Evolutionary conservation across 768 basidiomycete genomes (phyloP), one percentile per base, ranked within the genome.

Genomic region (Phlebiopsis flavidoalba): DNA sequence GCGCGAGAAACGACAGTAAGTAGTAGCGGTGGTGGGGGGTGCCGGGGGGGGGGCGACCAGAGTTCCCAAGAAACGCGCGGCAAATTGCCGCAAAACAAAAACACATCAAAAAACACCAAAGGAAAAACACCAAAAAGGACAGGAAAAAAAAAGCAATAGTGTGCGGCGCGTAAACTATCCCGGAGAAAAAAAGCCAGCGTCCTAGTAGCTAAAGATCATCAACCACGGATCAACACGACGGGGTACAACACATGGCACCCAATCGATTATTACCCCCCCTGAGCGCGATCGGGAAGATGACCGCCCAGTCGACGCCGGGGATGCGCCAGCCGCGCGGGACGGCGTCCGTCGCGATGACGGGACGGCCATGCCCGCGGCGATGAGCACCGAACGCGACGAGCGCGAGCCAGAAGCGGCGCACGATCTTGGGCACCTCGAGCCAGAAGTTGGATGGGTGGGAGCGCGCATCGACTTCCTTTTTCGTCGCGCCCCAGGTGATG

Each of bases 361-460:
- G 26, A 31, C 26, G 26, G 59, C 84, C 71, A 70, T 93, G 87
- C 48, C 71, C 77, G 8, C 73, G 78, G 63, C 86, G 75, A 12
- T 76, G 62, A n/a, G 79, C 59, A 64, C 84, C 75, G 49, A 81
- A 85, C 21, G 89, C 57, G 22, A 82, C 62, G 63, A 91, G 79
- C 46, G 83, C 80, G 50, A 84, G 67, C 79, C 88, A 86, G 76
- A 91, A 95, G 3, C 92, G 87, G 63, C 84, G 84, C 67, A 87
- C 76, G 70, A 95, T 93, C 60, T 84, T 83, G 1, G 94, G 94
- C 10, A 94, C 84, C 72, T 95, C 93, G 59, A 89, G 82, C 83
- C 90, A 94, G 78, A 96, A 94, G 70, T 94, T 95, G 6, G 89
- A 91, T n/a, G n/a, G n/a, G n/a, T n/a, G n/a, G n/a, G n/a, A n/a